Percentiles rank a stretch among this genome's conserved stretches.
Conservation (phyloP, 148 eudicot genomes). For the Rhododendron vialii region DNA sequence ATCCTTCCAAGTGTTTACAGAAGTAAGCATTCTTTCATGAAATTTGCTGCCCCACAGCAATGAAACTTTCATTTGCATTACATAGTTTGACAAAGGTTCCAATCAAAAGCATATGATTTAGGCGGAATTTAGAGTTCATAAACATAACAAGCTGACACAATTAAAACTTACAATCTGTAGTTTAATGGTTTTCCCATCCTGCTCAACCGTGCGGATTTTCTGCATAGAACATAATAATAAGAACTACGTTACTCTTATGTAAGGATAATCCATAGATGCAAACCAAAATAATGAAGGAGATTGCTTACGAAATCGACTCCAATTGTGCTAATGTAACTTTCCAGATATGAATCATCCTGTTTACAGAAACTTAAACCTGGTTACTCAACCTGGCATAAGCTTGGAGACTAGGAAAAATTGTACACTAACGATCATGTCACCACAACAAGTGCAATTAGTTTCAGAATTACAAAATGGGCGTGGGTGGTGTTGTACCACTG, state of each 20-base stretch:
- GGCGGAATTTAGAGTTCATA: neutral
- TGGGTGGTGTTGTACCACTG: neutral
- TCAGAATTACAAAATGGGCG: neutral
- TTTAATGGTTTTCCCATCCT: constrained; percentile 74
- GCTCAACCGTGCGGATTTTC: constrained; percentile 82
- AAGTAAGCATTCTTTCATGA: neutral
- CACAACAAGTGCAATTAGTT: neutral
- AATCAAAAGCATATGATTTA: neutral
- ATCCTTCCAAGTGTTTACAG: neutral
- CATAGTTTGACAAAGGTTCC: neutral
- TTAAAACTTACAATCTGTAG: constrained; percentile 67
- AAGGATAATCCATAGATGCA: neutral
- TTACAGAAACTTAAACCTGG: constrained; percentile 1
- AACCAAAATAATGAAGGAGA: neutral
- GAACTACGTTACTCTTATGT: neutral
- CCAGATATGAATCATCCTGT: constrained; percentile 87
- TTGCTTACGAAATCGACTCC: constrained; percentile 80
- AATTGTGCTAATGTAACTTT: constrained; percentile 86
- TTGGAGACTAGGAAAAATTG: neutral
- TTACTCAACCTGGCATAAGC: neutral
- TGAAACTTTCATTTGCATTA: neutral
- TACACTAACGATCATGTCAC: neutral
- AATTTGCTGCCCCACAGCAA: neutral
- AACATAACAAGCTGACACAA: neutral
- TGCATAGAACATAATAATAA: constrained; percentile 19